Conservation (phyloP, 305 asterid genomes). For the Nicotiana rustica region DNA sequence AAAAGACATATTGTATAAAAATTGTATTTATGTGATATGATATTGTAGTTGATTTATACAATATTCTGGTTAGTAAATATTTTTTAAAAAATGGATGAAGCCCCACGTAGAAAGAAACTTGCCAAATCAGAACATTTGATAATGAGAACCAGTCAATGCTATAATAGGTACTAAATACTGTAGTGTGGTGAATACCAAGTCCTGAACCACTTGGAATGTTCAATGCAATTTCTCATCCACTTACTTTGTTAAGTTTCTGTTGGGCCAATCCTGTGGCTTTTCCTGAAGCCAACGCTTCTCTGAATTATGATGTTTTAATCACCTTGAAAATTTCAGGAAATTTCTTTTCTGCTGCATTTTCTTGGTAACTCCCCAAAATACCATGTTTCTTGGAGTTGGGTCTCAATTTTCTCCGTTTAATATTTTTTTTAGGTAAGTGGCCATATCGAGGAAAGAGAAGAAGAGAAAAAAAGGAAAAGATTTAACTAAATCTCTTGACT, state of each 20-base stretch:
- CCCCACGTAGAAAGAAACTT: not conserved
- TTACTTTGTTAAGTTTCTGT: not conserved
- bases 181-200: not conserved
- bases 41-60: no score
- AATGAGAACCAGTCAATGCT: not conserved
- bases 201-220: conserved; percentile 6
- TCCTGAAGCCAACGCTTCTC: not conserved
- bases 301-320: not conserved
- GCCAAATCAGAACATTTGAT: not conserved
- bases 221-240: conserved; percentile 19
- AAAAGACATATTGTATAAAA: no score
- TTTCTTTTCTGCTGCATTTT: conserved; percentile 27
- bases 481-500: no score
- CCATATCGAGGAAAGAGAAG: no score
- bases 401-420: not conserved
- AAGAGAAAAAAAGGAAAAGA: no score
- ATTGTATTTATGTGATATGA: no score
- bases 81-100: not conserved
- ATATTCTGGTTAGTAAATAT: no score
- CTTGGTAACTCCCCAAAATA: conserved; percentile 22
- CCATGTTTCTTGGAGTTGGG: not conserved
- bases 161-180: not conserved
- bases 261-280: not conserved
- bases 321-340: not conserved
- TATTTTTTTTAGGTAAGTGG: not conserved